phyloP scores from a whole-genome alignment of 169 alveolate genomes.

The Plasmodium coatneyi region DNA sequence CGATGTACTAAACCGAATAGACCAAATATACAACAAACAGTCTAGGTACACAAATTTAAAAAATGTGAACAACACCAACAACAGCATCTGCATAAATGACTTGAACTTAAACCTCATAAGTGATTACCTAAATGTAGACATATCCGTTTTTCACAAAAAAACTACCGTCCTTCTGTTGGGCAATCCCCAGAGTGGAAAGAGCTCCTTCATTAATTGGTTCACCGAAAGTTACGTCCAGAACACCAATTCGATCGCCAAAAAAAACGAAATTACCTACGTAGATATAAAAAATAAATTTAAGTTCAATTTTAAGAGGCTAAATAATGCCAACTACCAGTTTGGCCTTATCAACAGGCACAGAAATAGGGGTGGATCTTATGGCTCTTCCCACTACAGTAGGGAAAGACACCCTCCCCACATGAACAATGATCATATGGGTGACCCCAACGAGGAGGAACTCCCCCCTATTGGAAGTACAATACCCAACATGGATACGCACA shows the following conservation, averaged over 20 bases:
- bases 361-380: neutral
- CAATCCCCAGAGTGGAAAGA: conserved; percentile 49
- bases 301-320: conserved; percentile 26
- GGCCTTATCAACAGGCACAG: conserved; percentile 1
- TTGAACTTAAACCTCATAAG: conserved; percentile 52
- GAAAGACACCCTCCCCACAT: neutral
- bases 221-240: conserved; percentile 55
- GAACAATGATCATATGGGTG: neutral
- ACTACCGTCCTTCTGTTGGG: conserved; percentile 39
- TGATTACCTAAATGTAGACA: conserved; percentile 64
- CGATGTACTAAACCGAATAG: conserved; percentile 45
- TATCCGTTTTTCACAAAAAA: conserved; percentile 57
- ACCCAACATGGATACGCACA: neutral
- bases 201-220: conserved; percentile 66
- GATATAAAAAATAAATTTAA: conserved; percentile 43
- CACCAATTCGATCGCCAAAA: conserved; percentile 6
- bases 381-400: neutral
- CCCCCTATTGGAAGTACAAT: neutral
- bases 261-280: conserved; percentile 54
- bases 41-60: conserved; percentile 32
- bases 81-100: conserved; percentile 44
- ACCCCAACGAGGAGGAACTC: neutral
- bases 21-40: conserved; percentile 54
- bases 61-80: conserved; percentile 44
- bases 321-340: conserved; percentile 34